Conservation (phyloP, 805 yeast genomes). For the Cyberlindnera euphorbiae region DNA sequence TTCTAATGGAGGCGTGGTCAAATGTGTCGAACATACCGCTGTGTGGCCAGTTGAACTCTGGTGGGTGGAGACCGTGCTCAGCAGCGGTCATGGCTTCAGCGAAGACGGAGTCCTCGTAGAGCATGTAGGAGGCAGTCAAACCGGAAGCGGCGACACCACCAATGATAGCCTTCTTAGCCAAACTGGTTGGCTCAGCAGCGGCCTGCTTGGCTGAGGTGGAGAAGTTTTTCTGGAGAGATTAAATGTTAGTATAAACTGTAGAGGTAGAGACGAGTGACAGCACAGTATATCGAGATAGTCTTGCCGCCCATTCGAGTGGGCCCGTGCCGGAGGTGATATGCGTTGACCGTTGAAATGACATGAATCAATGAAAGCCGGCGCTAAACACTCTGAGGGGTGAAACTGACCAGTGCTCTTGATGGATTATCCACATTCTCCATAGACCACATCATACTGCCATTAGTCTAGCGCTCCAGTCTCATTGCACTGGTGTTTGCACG, state of each 20-base stretch:
- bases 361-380: too few species aligned
- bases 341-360: too few species aligned
- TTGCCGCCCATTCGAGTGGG: too few species aligned
- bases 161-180: conserved; percentile 46
- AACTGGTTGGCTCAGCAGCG: conserved; percentile 28
- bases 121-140: conserved; percentile 71
- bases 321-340: too few species aligned
- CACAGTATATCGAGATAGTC: too few species aligned
- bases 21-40: conserved; percentile 86
- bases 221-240: conserved; percentile 26
- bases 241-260: not conserved
- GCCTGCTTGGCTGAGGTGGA: conserved; percentile 35
- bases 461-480: too few species aligned
- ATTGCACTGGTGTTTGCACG: too few species aligned
- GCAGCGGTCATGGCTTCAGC: conserved; percentile 98
- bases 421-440: too few species aligned
- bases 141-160: conserved; percentile 72
- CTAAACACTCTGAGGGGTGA: too few species aligned
- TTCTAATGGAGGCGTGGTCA: conserved; percentile 93
- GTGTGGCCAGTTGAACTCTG: conserved; percentile 91
- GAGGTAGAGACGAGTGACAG: too few species aligned
- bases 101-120: conserved; percentile 78
- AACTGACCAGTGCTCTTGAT: too few species aligned
- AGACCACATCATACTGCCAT: too few species aligned
- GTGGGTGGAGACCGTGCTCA: conserved; percentile 97